Evolutionary conservation across 768 basidiomycete species (phyloP), one percentile per base, ranked within the genome.

Genomic region (Rubroboletus pulcherrimus): DNA sequence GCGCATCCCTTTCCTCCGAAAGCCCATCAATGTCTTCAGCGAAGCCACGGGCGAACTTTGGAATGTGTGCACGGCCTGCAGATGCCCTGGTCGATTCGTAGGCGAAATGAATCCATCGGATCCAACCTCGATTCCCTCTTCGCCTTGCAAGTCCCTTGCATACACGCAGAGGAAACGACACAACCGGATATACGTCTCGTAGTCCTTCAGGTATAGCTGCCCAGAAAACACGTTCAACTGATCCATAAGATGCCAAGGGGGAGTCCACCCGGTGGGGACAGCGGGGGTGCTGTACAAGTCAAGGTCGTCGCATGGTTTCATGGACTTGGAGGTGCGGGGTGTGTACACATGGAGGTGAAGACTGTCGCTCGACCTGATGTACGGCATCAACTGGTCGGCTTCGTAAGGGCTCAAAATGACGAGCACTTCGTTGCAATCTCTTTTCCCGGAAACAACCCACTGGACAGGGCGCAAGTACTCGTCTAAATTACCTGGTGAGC

Each of bases 321-420:
- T 75, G 3, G 62, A 62, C 33, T 64, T 57, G 9, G 61, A 69
- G 42, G 73, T 65, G 2, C 76, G 67, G 1, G 80, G 74, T 0
- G 77, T 63, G 56, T 81, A 81, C 4, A 74, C 42, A 56, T 80
- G 77, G 17, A 81, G 70, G 49, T 70, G 66, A 19, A 75, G 74
- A 9, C 59, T 29, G 7, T 60, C 55, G 61, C 68, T 69, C 21
- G 35, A 35, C 19, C 67, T 73, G 53, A 81, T 76, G 0, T 26
- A 10, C 61, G 74, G 66, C 2, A 79, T 64, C 21, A 78, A 65
- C 39, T 49, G 53, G 40, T 79, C 66, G 39, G 62, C 21, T 21
- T 21, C 21, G 21, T 21, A 21, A 21, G 21, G 21, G 21, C 21
- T 21, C 21, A 21, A 21, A 12, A 76, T 33, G n/a, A 46, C 45